Conservation (phyloP, 2,329 filamentous ascomycete species). For the Dactylonectria macrodidyma region DNA sequence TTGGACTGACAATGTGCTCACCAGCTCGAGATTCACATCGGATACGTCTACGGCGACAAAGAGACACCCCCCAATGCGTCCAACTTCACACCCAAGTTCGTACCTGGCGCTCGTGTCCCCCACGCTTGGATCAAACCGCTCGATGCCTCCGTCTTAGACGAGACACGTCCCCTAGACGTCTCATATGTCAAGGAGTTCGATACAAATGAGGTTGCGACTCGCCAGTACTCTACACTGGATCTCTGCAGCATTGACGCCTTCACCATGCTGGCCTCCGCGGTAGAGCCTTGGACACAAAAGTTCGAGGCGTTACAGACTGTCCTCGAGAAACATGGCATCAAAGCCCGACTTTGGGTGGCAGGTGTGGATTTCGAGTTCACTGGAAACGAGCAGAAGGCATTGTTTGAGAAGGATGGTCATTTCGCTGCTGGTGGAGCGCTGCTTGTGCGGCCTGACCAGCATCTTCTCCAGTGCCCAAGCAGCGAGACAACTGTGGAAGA, state of each 20-base stretch:
- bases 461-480: slow-evolving; percentile 47
- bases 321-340: not conserved
- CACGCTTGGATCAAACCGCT: slow-evolving; percentile 56
- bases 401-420: slow-evolving; percentile 42
- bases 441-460: slow-evolving; percentile 57
- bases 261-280: slow-evolving; percentile 1
- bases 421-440: slow-evolving; percentile 46
- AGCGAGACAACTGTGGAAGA: not conserved
- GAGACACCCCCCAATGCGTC: slow-evolving; percentile 55
- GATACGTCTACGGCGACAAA: slow-evolving; percentile 57
- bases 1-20: not conserved
- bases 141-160: not conserved
- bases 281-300: slow-evolving; percentile 8
- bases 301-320: slow-evolving; percentile 3
- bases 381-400: not conserved
- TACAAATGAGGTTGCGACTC: not conserved
- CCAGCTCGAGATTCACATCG: slow-evolving; percentile 58
- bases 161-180: slow-evolving; percentile 7
- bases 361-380: slow-evolving; percentile 19
- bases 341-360: slow-evolving; percentile 8
- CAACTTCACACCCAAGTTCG: slow-evolving; percentile 53
- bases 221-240: slow-evolving; percentile 24
- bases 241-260: slow-evolving; percentile 15
- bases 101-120: slow-evolving; percentile 56
- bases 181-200: slow-evolving; percentile 19